Percentiles rank a stretch among this genome's conserved stretches.
Evolutionary conservation across 176 grass and related monocot genomes (phyloP).

Genomic region (Triticum monococcum): DNA sequence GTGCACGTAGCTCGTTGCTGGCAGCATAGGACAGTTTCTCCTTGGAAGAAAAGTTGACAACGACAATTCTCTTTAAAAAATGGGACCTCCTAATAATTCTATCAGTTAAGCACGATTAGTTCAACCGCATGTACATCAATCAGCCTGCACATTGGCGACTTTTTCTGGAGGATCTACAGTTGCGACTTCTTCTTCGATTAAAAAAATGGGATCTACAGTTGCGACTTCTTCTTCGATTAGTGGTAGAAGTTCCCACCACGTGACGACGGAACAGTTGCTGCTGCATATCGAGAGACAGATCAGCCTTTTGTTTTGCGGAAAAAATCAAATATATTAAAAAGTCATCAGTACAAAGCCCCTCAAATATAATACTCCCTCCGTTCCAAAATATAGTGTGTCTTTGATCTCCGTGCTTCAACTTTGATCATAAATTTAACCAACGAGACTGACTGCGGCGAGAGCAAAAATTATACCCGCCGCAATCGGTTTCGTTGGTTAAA

Average conservation of each 20-base stretch:
- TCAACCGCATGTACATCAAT: neutral
- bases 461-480: too few relatives aligned
- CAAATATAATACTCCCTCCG: too few relatives aligned
- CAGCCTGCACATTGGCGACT: neutral
- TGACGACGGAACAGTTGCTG: neutral
- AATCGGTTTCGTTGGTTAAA: too few relatives aligned
- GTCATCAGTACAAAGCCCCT: too few relatives aligned
- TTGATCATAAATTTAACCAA: too few relatives aligned
- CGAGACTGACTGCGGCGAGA: too few relatives aligned
- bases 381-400: too few relatives aligned
- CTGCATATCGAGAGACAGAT: neutral
- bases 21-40: neutral
- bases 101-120: neutral
- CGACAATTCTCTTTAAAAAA: neutral
- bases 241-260: neutral
- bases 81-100: neutral
- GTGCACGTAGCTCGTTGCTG: too few relatives aligned
- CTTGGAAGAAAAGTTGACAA: neutral
- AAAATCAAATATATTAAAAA: too few relatives aligned
- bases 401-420: too few relatives aligned
- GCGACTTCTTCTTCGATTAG: neutral
- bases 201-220: neutral
- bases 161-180: neutral
- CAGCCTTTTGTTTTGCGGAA: too few relatives aligned
- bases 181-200: neutral